Evolutionary conservation across 495 filamentous ascomycete species (phyloP).

Genomic region (Penicillium nucicola): DNA sequence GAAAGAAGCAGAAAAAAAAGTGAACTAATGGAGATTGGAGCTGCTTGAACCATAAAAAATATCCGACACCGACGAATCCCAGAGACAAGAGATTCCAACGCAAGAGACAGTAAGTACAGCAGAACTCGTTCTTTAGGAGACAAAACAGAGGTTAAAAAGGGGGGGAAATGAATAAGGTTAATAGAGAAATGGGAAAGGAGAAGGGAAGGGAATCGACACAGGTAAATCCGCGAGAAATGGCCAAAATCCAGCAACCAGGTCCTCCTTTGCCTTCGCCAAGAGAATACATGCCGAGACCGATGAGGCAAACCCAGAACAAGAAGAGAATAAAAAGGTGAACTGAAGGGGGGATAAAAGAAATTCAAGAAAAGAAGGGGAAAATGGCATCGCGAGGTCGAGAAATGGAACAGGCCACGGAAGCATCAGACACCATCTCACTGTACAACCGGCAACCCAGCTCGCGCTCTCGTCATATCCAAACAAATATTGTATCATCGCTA

Average conservation of each 20-base stretch:
- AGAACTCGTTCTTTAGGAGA: slow-evolving; percentile 21
- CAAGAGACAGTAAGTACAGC: slow-evolving; percentile 32
- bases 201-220: slow-evolving; percentile 20
- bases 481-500: slow-evolving; percentile 29
- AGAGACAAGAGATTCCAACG: slow-evolving; percentile 11
- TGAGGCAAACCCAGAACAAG: slow-evolving; percentile 29
- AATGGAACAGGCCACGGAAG: slow-evolving; percentile 7
- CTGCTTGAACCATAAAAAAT: slow-evolving; percentile 22
- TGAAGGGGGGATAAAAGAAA: slow-evolving; percentile 15
- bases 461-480: slow-evolving; percentile 24
- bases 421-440: slow-evolving; percentile 4
- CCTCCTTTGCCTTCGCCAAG: slow-evolving; percentile 29
- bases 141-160: slow-evolving; percentile 20
- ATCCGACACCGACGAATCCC: slow-evolving; percentile 22
- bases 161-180: slow-evolving; percentile 24
- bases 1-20: slow-evolving; percentile 9
- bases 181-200: slow-evolving; percentile 11
- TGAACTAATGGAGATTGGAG: slow-evolving; percentile 25
- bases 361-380: slow-evolving; percentile 27
- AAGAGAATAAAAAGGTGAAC: slow-evolving; percentile 15
- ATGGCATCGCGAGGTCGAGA: slow-evolving; percentile 22
- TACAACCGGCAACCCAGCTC: slow-evolving; percentile 13
- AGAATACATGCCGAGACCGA: slow-evolving; percentile 40
- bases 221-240: slow-evolving; percentile 19
- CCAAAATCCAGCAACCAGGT: slow-evolving; percentile 33